A percentile compares a stretch with the other conserved stretches of the same genome.
Evolutionary conservation across 108 stramenopile genomes (phyloP).

Genomic region (Nannochloropsis salina): DNA sequence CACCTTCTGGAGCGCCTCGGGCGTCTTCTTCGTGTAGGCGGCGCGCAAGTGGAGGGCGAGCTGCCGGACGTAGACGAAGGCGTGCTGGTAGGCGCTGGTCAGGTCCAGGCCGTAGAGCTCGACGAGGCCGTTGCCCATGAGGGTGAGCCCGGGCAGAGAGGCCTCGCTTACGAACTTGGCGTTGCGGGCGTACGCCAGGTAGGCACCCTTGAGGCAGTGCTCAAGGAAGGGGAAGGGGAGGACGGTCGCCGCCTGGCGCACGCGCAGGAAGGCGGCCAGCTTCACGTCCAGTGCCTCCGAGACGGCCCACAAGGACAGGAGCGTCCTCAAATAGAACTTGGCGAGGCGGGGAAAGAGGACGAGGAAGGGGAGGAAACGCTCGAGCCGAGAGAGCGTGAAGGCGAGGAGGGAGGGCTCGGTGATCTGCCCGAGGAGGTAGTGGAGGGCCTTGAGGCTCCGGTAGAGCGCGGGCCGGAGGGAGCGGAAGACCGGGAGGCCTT

Average conservation of each 20-base stretch:
- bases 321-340: constrained; percentile 62
- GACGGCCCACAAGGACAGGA: constrained; percentile 65
- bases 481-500: not conserved
- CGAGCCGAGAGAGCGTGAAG: constrained; percentile 41
- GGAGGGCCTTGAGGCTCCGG: constrained; percentile 23
- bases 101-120: constrained; percentile 86
- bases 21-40: constrained; percentile 81
- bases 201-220: constrained; percentile 76
- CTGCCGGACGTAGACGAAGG: constrained; percentile 96
- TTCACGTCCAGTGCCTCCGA: constrained; percentile 57
- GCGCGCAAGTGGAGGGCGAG: constrained; percentile 84
- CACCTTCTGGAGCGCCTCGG: constrained; percentile 67
- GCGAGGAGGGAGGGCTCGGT: constrained; percentile 26
- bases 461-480: not conserved
- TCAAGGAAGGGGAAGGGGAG: constrained; percentile 88
- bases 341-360: constrained; percentile 72
- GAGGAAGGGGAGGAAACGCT: constrained; percentile 64
- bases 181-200: constrained; percentile 80
- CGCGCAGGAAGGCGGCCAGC: constrained; percentile 75
- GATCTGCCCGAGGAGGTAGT: constrained; percentile 30
- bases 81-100: constrained; percentile 89
- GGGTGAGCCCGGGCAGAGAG: constrained; percentile 68
- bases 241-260: constrained; percentile 82
- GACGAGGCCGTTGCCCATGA: constrained; percentile 89
- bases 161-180: constrained; percentile 64